Conservation (phyloP, 768 basidiomycete genomes). For the Lactarius pseudohatsudake region DNA sequence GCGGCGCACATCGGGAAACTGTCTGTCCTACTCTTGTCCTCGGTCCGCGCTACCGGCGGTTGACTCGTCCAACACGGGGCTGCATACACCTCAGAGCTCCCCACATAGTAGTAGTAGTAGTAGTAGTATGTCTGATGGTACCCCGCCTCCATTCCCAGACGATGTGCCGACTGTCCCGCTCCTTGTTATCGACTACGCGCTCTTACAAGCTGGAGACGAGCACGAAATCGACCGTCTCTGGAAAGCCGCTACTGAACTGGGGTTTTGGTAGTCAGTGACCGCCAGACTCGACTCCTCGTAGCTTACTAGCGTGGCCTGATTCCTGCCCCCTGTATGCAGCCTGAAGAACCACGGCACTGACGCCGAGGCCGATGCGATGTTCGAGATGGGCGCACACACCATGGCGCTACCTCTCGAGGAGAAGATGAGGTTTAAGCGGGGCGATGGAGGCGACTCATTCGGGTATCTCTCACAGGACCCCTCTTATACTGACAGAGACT, state of each 20-base stretch:
- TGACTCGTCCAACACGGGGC: too few relatives aligned
- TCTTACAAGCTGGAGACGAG: conserved; percentile 39
- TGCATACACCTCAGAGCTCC: too few relatives aligned
- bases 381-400: conserved; percentile 41
- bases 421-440: conserved; percentile 44
- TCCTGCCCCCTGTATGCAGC: conserved; percentile 28
- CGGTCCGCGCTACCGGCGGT: too few relatives aligned
- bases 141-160: conserved; percentile 45
- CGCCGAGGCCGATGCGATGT: conserved; percentile 38
- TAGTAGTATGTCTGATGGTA: conserved; percentile 36
- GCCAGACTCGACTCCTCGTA: too few relatives aligned
- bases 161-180: conserved; percentile 47
- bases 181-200: conserved; percentile 46
- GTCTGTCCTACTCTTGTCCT: too few relatives aligned
- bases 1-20: too few relatives aligned
- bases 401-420: conserved; percentile 43
- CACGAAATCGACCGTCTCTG: conserved; percentile 45
- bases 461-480: background rate
- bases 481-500: too few relatives aligned
- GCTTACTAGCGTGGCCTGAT: too few relatives aligned
- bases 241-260: conserved; percentile 48
- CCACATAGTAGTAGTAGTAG: background rate
- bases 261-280: conserved; percentile 55
- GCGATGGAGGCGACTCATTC: conserved; percentile 34
- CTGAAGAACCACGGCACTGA: conserved; percentile 46